Evolutionary conservation across 352 stramenopile species (phyloP).

Genomic region (Halophytophthora batemanensis): DNA sequence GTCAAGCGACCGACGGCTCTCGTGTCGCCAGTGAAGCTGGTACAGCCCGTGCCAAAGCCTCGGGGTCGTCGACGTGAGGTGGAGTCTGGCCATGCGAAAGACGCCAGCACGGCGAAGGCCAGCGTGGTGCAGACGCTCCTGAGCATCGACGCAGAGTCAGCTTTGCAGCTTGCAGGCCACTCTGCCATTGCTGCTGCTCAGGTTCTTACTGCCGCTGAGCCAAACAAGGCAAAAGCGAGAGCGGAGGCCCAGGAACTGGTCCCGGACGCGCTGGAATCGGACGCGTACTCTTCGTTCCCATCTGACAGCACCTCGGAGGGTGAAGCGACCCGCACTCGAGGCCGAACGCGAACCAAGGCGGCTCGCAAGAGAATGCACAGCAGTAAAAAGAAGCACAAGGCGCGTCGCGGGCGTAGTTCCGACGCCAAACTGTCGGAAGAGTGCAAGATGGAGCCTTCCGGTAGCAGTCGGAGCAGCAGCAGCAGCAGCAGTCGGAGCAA

Average conservation of each 20-base stretch:
- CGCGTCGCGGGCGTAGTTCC: no score
- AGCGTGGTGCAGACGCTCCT: conserved; percentile 41
- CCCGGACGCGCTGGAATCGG: conserved; percentile 28
- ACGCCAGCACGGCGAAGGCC: neutral
- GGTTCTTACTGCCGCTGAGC: no score
- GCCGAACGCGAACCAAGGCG: neutral
- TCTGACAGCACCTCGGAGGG: conserved; percentile 6
- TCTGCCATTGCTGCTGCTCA: no score
- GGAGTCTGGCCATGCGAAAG: neutral
- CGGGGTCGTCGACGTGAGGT: neutral
- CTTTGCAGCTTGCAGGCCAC: conserved; percentile 10
- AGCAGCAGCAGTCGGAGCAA: neutral
- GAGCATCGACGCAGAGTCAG: conserved; percentile 46
- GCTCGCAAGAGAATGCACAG: neutral
- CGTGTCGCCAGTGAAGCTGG: conserved; percentile 4
- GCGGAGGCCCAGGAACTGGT: conserved; percentile 1
- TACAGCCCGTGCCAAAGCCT: neutral
- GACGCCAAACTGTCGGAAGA: no score
- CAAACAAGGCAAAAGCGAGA: neutral
- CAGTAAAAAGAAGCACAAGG: neutral
- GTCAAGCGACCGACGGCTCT: neutral
- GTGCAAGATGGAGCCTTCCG: no score
- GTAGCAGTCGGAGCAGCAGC: neutral
- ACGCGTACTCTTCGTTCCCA: conserved; percentile 33
- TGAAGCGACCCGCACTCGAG: neutral